phyloP scores from a whole-genome alignment of 2,329 filamentous ascomycete genomes.

The Ophiostoma novo-ulmi region DNA sequence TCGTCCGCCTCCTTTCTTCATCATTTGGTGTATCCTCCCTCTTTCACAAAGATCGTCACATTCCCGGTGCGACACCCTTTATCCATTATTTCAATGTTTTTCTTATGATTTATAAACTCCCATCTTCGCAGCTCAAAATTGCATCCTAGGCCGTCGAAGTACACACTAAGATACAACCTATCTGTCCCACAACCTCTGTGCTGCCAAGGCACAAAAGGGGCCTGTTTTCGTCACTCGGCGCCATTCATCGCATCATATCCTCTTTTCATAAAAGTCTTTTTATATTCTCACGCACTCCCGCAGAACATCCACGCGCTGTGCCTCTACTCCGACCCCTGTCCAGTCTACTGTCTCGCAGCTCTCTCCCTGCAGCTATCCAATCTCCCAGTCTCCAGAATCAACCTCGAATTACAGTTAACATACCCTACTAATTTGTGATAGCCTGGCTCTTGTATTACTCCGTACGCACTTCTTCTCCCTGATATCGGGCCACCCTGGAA shows the following conservation, averaged over 20 bases:
- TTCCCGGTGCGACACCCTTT: not conserved
- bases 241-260: not conserved
- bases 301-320: not conserved
- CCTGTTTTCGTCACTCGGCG: not conserved
- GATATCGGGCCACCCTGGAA: not conserved
- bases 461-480: no score
- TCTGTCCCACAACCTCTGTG: not conserved
- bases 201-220: not conserved
- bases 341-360: not conserved
- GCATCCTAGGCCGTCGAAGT: not conserved
- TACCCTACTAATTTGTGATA: no score
- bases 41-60: conserved; percentile 4
- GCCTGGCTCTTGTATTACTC: no score
- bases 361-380: conserved; percentile 1
- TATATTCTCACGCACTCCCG: not conserved
- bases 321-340: not conserved
- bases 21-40: not conserved
- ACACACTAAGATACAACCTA: conserved; percentile 1
- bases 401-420: not conserved
- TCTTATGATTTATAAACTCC: not conserved
- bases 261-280: not conserved
- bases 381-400: not conserved
- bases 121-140: not conserved
- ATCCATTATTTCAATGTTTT: not conserved
- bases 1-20: not conserved